Evolutionary conservation across 257 asterid species (phyloP), one percentile per base, ranked within the genome.

Genomic region (Cinchona pubescens): DNA sequence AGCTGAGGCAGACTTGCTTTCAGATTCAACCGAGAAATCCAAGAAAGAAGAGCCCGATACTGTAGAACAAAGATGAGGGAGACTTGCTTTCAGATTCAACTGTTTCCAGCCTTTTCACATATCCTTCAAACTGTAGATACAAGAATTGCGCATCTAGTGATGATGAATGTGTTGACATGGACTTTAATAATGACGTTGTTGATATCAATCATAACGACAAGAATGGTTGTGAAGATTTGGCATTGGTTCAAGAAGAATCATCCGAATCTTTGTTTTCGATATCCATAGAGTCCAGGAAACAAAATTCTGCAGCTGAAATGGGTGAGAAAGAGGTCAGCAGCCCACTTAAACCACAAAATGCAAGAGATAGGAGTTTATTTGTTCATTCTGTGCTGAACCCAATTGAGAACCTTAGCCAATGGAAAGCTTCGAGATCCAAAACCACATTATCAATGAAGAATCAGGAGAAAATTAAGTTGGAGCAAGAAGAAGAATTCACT

Each of bases 401-500:
- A 1, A 73, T 81, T 3, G 69, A 60, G 72, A 76, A 79, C 51
- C 70, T 67, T 15, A 35, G 59, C 58, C 81, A 78, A 45, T 43
- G 80, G 81, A 72, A 72, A 56, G 21, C 40, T 13, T 75, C 46
- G 1, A 67, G 68, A 63, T n/a, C 59, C 58, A 73, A 79, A 25
- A 32, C 76, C 37, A 42, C 51, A 9, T n/a, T 58, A 29, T 5
- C 66, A 16, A 11, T 45, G 29, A 35, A 69, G 73, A 18, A 27
- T 67, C 75, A 69, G 38, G 85, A 74, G n/a, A 86, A 79, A 67
- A 90, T 85, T 84, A 91, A 87, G 53, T 60, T 77, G 27, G 64
- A 73, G n/a, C 2, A 72, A 60, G 80, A 71, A 60, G 42, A 7
- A 18, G 79, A 61, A 38, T 2, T 21, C 62, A 19, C 10, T 2